Conservation (phyloP, 768 basidiomycete genomes). For the Amyloporia xantha region DNA sequence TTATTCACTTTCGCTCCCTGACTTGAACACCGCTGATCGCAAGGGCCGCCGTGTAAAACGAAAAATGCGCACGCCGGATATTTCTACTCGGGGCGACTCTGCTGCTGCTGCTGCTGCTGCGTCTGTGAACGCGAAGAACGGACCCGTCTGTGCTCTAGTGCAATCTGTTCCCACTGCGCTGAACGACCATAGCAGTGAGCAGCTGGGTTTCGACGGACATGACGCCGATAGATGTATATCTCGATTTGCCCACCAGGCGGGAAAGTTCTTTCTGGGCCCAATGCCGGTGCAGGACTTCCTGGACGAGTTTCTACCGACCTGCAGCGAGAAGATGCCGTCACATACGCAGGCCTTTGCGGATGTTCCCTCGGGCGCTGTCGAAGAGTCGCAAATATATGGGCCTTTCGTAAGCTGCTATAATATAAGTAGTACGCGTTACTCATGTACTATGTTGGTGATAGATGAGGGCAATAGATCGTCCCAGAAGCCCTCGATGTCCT, state of each 20-base stretch:
- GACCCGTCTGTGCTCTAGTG: no score
- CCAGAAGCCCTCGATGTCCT: constrained; percentile 1
- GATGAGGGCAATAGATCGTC: not conserved
- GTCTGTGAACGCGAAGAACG: no score
- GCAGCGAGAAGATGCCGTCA: not conserved
- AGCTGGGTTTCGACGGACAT: not conserved
- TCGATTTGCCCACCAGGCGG: not conserved
- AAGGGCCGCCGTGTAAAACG: no score
- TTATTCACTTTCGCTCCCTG: no score
- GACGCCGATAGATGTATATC: not conserved
- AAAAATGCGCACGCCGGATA: no score
- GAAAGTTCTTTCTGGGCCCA: constrained; percentile 2
- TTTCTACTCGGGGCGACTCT: no score
- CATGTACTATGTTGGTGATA: not conserved
- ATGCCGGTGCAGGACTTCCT: constrained; percentile 9
- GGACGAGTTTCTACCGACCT: not conserved
- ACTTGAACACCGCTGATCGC: no score
- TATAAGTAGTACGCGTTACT: not conserved
- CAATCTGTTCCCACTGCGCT: not conserved
- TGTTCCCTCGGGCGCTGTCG: not conserved
- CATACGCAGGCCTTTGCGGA: not conserved
- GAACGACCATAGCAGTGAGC: not conserved
- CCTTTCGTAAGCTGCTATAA: not conserved
- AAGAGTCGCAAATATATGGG: not conserved
- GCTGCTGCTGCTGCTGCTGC: no score